These are phyloP conservation scores for Fraxinus nigra DNA, from an alignment of 305 asterid genomes.

Conservation along the genomic window DNA sequence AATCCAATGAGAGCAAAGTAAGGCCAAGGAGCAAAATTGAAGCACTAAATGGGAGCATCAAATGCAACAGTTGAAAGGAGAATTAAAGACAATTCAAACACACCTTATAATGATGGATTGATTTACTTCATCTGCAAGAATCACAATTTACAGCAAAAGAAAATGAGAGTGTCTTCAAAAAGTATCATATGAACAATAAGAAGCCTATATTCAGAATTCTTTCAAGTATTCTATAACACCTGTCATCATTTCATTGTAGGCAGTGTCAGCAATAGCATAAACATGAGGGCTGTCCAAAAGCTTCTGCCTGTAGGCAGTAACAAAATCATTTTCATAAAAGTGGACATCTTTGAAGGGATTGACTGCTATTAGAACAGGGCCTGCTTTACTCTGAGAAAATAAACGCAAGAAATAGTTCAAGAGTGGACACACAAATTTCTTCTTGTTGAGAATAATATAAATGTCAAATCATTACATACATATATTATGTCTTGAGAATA, in stretches of 20 bases:
- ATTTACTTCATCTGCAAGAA: constrained; percentile 63
- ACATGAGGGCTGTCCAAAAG: constrained; percentile 81
- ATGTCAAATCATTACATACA: constrained; percentile 43
- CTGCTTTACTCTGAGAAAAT: constrained; percentile 76
- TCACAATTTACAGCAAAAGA: constrained; percentile 23
- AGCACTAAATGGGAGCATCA: constrained; percentile 20
- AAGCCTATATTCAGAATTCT: constrained; percentile 19
- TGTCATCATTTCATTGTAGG: constrained; percentile 74
- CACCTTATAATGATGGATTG: constrained; percentile 95
- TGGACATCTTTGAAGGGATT: constrained; percentile 82
- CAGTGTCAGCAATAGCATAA: constrained; percentile 70
- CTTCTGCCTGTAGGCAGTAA: constrained; percentile 65
- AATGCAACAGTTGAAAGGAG: constrained; percentile 14
- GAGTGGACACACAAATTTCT: constrained; percentile 20
- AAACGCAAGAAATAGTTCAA: constrained; percentile 24
- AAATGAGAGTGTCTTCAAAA: constrained; percentile 13
- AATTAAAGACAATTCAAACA: constrained; percentile 27
- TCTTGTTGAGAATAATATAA: constrained; percentile 8
- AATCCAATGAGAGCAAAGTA: background rate
- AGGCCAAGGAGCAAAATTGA: constrained; percentile 14
- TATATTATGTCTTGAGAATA: constrained; percentile 61
- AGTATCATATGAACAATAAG: constrained; percentile 17
- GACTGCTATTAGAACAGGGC: constrained; percentile 78
- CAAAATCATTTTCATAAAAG: constrained; percentile 54
- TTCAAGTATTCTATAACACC: constrained; percentile 48